Base-by-base conservation (phyloP, 139 green algal genomes). In the Tetradesmus obliquus region DNA sequence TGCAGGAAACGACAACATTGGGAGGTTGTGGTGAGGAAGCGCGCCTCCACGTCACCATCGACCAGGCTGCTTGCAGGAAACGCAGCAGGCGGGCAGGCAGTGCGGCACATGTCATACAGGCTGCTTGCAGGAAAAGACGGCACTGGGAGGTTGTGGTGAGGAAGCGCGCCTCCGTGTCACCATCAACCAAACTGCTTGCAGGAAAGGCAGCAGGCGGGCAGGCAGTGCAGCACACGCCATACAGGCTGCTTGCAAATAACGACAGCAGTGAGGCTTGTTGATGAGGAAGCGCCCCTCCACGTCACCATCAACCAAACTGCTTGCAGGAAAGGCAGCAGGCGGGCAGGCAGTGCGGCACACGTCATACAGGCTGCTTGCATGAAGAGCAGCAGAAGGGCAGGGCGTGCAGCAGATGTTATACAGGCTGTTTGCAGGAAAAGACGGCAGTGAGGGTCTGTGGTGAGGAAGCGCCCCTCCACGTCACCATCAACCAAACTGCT, bases 1-100 rank as follows among this genome's bases (percentile, higher is more conserved):
- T 45, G 32, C 32, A 45, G 32, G 32, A n/a, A n/a, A n/a, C n/a
- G n/a, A n/a, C n/a, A n/a, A n/a, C n/a, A n/a, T n/a, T n/a, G n/a
- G n/a, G n/a, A n/a, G n/a, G n/a, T n/a, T n/a, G 55, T 72, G 3
- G 91, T 93, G 0, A 92, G 57, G 58, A 87, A 8, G 55, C 90
- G 84, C 0, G 80, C 84, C 8, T 83, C 60, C 58, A 55, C 57
- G 7, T 66, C 57, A 66, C 57, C 57, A 66, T 66, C 57, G 7
- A 2, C 57, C 5, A 88, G 85, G 55, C 17, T 53, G 72, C 5
- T 9, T 32, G 72, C 72, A 53, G 72, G 22, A 81, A 19, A 17
- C 3, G 72, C 72, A 53, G 72, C 72, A 81, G 0, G 60, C 60
- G 19, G 60, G 60, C 60, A 71, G 2, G 8, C 60, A 71, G 0